Evolutionary conservation across 2,329 filamentous ascomycete species (phyloP), one percentile per base, ranked within the genome.

Genomic region (Xenoacremonium recifei): DNA sequence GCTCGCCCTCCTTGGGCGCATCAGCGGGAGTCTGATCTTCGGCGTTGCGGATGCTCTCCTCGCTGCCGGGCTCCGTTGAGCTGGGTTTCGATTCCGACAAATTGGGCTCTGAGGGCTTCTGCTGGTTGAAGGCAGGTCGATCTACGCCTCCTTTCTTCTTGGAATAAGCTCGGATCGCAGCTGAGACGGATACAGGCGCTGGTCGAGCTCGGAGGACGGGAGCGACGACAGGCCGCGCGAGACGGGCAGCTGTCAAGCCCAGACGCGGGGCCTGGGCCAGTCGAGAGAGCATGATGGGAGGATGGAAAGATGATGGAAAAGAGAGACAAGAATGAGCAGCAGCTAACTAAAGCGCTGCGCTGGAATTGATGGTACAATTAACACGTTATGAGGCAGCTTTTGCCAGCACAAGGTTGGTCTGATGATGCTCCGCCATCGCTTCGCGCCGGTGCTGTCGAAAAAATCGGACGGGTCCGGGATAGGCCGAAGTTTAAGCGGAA

Each of bases 281-380:
- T 59, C 58, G 51, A 20, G 60, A 63, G 58, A 72, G 48, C 50
- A 79, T 79, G 63, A 59, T 50, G 57, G 56, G 40, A 45, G 13
- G 34, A 21, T n/a, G 29, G n/a, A 12, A 39, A 15, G 21, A 20
- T 21, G 19, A 31, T 29, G 20, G 17, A 31, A 18, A 48, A 29
- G 6, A 37, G 25, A 36, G 40, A 23, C 34, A 25, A 18, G 21
- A 16, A n/a, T n/a, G n/a, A n/a, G n/a, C n/a, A n/a, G 13, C 40
- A 18, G 30, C 19, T 41, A 29, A 21, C 30, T 38, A 30, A 21
- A 18, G 23, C 39, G 20, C 15, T 44, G 29, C 32, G 21, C 35
- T 41, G 16, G 32, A 32, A 21, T 51, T 21, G 42, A 46, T 49
- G 48, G 50, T 21, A 36, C 42, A 18, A 29, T n/a, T n/a, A n/a